These are phyloP conservation scores for Globisporangium polare DNA, from an alignment of 352 stramenopile genomes.

Conservation along the genomic window DNA sequence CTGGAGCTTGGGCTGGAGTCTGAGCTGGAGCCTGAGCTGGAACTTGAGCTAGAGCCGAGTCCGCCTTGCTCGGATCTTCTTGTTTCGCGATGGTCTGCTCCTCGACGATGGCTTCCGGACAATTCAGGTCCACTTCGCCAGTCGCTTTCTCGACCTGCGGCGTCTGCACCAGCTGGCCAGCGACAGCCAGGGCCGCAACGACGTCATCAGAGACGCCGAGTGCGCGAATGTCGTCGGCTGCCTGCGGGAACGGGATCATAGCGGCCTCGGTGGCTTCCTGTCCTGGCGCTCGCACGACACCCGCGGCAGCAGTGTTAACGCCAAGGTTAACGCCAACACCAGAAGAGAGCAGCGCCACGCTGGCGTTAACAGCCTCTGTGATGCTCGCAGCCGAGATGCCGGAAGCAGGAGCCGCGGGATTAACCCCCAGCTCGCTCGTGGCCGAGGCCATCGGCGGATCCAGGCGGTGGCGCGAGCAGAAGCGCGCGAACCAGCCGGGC, in stretches of 20 bases:
- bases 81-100: slow-evolving; percentile 34
- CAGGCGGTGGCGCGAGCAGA: slow-evolving; percentile 81
- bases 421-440: slow-evolving; percentile 7
- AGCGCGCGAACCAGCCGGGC: slow-evolving; percentile 83
- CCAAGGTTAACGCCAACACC: background rate
- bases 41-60: background rate
- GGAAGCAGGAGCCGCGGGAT: slow-evolving; percentile 2
- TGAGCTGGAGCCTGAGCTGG: background rate
- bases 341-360: slow-evolving; percentile 1
- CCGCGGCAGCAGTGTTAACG: background rate
- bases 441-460: slow-evolving; percentile 44
- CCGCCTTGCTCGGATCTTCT: background rate
- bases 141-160: slow-evolving; percentile 8
- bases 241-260: slow-evolving; percentile 11
- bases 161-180: slow-evolving; percentile 14
- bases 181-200: slow-evolving; percentile 14
- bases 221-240: slow-evolving; percentile 10
- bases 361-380: slow-evolving; percentile 2
- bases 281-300: background rate
- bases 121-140: slow-evolving; percentile 26
- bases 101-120: slow-evolving; percentile 36
- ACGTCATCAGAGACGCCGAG: slow-evolving; percentile 14
- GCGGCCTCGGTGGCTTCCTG: slow-evolving; percentile 7
- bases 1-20: background rate
- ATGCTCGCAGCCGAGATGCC: slow-evolving; percentile 8